Evolutionary conservation across 2,329 filamentous ascomycete genomes (phyloP).

Genomic region (Pseudocercospora vitis): DNA sequence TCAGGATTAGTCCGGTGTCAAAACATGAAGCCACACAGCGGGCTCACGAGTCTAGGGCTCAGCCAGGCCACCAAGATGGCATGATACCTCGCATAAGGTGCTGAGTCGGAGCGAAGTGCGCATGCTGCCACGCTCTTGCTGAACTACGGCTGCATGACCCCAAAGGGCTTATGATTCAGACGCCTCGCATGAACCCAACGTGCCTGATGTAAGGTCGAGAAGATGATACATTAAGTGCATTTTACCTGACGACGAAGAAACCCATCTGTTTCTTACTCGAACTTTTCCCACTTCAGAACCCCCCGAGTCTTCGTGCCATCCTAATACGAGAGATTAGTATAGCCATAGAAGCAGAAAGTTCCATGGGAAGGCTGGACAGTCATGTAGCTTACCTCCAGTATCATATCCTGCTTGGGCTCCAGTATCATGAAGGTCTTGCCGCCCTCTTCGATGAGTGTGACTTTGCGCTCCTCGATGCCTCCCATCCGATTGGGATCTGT

Average conservation of each 20-base stretch:
- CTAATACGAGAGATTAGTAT: slow-evolving; percentile 1
- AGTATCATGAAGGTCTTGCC: slow-evolving; percentile 30
- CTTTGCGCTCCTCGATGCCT: slow-evolving; percentile 27
- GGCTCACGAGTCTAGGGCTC: too few species aligned
- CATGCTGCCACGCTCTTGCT: background rate
- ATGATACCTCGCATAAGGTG: too few species aligned
- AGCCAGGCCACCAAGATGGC: too few species aligned
- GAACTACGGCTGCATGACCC: background rate
- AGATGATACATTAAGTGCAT: too few species aligned
- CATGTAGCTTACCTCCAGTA: slow-evolving; percentile 18
- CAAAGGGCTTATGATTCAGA: too few species aligned
- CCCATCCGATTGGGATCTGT: slow-evolving; percentile 28
- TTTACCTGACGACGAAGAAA: background rate
- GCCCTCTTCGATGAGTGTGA: slow-evolving; percentile 23
- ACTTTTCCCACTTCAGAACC: slow-evolving; percentile 33
- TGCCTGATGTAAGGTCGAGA: background rate
- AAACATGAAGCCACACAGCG: too few species aligned
- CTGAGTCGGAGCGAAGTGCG: too few species aligned
- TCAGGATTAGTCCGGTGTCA: too few species aligned
- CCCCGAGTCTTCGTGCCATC: slow-evolving; percentile 27
- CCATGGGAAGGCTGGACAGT: background rate
- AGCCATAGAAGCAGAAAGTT: background rate
- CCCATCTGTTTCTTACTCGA: slow-evolving; percentile 19
- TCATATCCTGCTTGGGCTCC: slow-evolving; percentile 27
- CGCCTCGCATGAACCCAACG: background rate